Percentiles rank a stretch among this genome's conserved stretches.
Conservation (phyloP, 2,329 filamentous ascomycete species). For the Stachybotrys echinatus region DNA sequence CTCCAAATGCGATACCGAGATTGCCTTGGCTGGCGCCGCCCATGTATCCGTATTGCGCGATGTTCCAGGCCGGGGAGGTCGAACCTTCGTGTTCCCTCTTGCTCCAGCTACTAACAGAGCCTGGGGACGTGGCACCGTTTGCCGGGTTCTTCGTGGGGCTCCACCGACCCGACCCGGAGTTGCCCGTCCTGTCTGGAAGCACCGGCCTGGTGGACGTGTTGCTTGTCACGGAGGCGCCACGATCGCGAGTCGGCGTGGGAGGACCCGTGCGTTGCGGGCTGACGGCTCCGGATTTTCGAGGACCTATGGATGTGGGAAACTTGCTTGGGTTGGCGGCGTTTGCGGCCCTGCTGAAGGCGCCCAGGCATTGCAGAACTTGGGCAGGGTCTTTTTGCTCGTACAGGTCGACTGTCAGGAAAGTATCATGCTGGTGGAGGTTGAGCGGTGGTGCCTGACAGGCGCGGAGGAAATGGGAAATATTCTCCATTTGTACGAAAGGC, state of each 20-base stretch:
- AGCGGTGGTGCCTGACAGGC: slow-evolving; percentile 82
- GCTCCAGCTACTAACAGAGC: slow-evolving; percentile 80
- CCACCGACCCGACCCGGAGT: slow-evolving; percentile 49
- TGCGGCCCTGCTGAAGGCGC: slow-evolving; percentile 85
- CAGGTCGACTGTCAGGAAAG: slow-evolving; percentile 94
- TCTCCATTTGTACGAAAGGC: slow-evolving; percentile 99
- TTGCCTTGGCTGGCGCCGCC: slow-evolving; percentile 95
- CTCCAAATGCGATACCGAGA: slow-evolving; percentile 88
- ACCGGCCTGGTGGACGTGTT: slow-evolving; percentile 46
- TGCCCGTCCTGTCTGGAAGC: slow-evolving; percentile 48
- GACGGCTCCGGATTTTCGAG: slow-evolving; percentile 54
- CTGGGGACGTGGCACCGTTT: slow-evolving; percentile 47
- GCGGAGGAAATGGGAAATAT: slow-evolving; percentile 91
- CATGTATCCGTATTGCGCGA: slow-evolving; percentile 97
- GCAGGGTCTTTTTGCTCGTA: slow-evolving; percentile 95
- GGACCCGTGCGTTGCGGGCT: slow-evolving; percentile 63
- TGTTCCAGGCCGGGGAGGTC: slow-evolving; percentile 94
- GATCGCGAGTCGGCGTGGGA: slow-evolving; percentile 41
- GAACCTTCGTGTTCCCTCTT: slow-evolving; percentile 73
- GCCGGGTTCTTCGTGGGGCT: slow-evolving; percentile 59
- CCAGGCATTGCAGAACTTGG: slow-evolving; percentile 88
- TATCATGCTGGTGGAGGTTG: slow-evolving; percentile 85
- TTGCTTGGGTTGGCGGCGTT: slow-evolving; percentile 65
- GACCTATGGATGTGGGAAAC: slow-evolving; percentile 74
- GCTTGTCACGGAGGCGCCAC: slow-evolving; percentile 52